Conservation (phyloP, 176 grass and related monocot genomes). For the Ananas comosus region DNA sequence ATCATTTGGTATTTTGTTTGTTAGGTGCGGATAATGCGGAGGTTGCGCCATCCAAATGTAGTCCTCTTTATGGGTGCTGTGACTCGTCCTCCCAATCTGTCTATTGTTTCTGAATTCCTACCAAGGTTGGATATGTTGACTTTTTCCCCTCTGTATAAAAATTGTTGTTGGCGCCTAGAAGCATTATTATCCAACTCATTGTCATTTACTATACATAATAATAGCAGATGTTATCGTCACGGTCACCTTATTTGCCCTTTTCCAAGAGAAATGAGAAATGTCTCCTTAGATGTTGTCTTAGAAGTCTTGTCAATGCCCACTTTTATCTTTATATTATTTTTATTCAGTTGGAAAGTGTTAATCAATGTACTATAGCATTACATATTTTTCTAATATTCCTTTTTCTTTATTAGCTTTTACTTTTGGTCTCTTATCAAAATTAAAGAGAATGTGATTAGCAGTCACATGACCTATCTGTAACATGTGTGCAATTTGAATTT, state of each 20-base stretch:
- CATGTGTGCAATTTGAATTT: constrained; percentile 2
- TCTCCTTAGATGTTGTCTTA: too few species aligned
- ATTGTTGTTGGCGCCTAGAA: too few species aligned
- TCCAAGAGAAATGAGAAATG: too few species aligned
- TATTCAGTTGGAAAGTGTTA: too few species aligned
- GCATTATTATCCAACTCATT: too few species aligned
- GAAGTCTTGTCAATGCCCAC: too few species aligned
- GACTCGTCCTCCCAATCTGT: constrained; percentile 92
- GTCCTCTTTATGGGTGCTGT: constrained; percentile 99
- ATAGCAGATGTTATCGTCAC: too few species aligned
- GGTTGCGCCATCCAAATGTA: constrained; percentile 94
- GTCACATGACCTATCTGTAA: neutral
- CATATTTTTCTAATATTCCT: constrained; percentile 7
- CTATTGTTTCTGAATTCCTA: constrained; percentile 94
- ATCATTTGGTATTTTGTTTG: constrained; percentile 31
- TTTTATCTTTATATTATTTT: too few species aligned
- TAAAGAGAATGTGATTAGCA: neutral
- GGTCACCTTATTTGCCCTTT: too few species aligned
- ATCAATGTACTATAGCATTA: too few species aligned
- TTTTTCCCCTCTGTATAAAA: neutral
- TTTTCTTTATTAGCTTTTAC: constrained; percentile 17
- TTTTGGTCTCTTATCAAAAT: neutral
- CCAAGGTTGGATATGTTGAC: constrained; percentile 54
- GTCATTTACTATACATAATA: too few species aligned
- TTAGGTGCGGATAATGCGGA: constrained; percentile 96